These are phyloP conservation scores for Magnaporthales sp. DNA, from an alignment of 2,329 filamentous ascomycete genomes.

Conservation along the genomic window DNA sequence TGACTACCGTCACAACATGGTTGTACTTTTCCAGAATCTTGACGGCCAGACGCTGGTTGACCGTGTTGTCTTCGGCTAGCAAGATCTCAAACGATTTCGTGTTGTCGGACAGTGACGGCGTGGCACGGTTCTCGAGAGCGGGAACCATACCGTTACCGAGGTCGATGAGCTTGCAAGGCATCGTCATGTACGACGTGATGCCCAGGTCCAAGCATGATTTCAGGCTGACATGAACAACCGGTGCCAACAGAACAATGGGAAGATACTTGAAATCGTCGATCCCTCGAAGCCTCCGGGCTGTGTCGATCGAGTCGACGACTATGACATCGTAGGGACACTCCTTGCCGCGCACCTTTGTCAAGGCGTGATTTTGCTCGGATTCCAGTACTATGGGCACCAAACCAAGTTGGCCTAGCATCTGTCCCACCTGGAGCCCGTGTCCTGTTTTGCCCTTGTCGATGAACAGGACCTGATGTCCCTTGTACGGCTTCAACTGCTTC, in stretches of 20 bases:
- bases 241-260: conserved; percentile 85
- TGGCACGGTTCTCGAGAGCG: conserved; percentile 85
- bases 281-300: conserved; percentile 73
- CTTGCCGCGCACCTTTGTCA: conserved; percentile 41
- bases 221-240: conserved; percentile 80
- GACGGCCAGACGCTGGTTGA: conserved; percentile 92
- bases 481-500: conserved; percentile 82
- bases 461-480: conserved; percentile 84
- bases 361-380: conserved; percentile 58
- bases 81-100: conserved; percentile 94
- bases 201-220: conserved; percentile 91
- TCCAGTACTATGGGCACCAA: conserved; percentile 79
- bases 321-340: conserved; percentile 83
- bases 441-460: conserved; percentile 84
- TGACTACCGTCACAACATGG: conserved; percentile 83
- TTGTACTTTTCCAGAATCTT: conserved; percentile 98
- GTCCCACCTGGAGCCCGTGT: conserved; percentile 65
- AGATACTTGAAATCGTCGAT: conserved; percentile 97
- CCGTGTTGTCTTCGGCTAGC: conserved; percentile 91
- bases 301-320: conserved; percentile 88
- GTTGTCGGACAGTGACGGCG: conserved; percentile 84
- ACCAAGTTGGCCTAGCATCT: conserved; percentile 70
- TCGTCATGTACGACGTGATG: conserved; percentile 99
- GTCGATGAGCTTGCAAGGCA: conserved; percentile 87
- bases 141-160: conserved; percentile 94